Evolutionary conservation across 2,329 filamentous ascomycete species (phyloP), one percentile per base, ranked within the genome.

Genomic region (Xylariaceae sp.): DNA sequence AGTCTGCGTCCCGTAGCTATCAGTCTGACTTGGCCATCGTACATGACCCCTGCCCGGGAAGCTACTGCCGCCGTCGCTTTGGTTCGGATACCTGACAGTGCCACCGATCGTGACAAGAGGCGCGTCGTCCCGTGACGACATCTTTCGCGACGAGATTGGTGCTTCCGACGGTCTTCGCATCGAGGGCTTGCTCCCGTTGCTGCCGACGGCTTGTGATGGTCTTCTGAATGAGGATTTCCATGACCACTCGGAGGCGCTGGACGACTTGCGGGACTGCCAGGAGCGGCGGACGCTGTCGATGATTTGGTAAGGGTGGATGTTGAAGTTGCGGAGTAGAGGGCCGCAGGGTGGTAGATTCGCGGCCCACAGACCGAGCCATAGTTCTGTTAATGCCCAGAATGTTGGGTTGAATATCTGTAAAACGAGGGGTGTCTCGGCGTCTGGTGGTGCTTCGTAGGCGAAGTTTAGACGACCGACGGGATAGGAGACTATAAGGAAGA

Each of bases 321-420:
- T 43, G 1, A 57, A 9, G 43, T 6, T 18, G 6, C 51, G 45
- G 28, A 57, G 40, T 2, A 57, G 46, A 5, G 54, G 54, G 17
- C 51, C 28, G 48, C 54, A 57, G 13, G 54, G 54, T 2, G 54
- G 54, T 9, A 57, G 48, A 19, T 57, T 57, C 14, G 54, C 54
- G 10, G 54, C 48, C 54, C 54, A 57, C 2, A 55, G 42, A 31
- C 51, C 54, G 6, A 57, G 43, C 54, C 54, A 57, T 2, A 57
- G 22, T 19, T 57, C 54, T 1, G 54, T 46, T 4, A 57, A 13
- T 5, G 54, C 54, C 54, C 54, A 57, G 46, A 57, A 57, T 2
- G 54, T 57, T 7, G 54, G 54, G 34, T 57, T 57, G 51, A 57
- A 57, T 5, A 57, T 31, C n/a, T 57, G 47, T 38, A 57, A 48